Evolutionary conservation across 345 rosid genomes (phyloP), one percentile per base, ranked within the genome.

Genomic region (Balakata baccata): DNA sequence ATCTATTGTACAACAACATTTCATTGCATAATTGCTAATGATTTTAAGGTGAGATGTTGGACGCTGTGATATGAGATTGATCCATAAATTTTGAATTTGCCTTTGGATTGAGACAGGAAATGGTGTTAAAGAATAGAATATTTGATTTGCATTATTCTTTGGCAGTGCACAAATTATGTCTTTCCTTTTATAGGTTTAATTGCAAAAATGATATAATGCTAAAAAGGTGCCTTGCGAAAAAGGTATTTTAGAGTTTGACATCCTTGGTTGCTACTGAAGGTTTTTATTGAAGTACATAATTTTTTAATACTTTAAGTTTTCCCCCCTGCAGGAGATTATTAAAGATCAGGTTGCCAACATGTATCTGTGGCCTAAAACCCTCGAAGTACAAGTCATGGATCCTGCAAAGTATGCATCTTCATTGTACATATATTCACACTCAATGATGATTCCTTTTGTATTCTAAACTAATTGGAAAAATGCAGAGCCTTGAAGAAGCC

Each of bases 361-460:
- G 98, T 95, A 89, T 80, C 89, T 95, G 58, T 92, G 99, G 99
- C 99, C 99, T 22, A 92, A 89, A 81, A 82, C 89, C 72, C 85
- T 95, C 50, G 92, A 86, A 70, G 89, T 95, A 51, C 85, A 79
- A 56, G 79, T 95, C 80, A 71, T 92, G 87, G 98, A 95, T 81
- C 90, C 90, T 52, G 64, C 92, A 6, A 92, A 92, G 98, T 90
- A 86, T 74, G 83, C 56, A 61, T 75, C 74, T 25, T 20, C 68
- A 49, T 53, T 76, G 56, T 29, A 29, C 34, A 29, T 29, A 29
- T 29, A 29, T 29, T 1, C 34, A 29, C 34, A 29, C 34, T 29
- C 34, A 29, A 29, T 2, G 34, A 29, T 29, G 34, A 29, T 29
- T 1, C 34, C 34, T 29, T 29, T 29, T 29, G 34, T 29, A 29